Conservation (phyloP, 1,284 basidiomycete genomes). For the Sanghuangporus weigelae region DNA sequence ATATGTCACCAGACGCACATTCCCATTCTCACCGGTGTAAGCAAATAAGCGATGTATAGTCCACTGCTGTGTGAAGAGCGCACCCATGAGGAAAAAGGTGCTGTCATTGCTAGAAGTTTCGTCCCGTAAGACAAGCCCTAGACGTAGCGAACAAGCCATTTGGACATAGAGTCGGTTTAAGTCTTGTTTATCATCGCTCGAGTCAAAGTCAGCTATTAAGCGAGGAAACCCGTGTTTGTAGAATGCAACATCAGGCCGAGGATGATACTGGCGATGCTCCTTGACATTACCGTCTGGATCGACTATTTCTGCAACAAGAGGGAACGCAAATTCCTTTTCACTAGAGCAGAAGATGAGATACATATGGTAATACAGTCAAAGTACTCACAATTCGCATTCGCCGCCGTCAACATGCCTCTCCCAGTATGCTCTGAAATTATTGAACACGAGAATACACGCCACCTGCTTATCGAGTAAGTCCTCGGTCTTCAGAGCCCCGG, state of each 20-base stretch:
- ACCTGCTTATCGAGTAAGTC: no score
- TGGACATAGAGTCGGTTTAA: background rate
- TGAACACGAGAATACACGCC: no score
- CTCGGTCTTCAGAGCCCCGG: no score
- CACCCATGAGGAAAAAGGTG: background rate
- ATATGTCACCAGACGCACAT: background rate
- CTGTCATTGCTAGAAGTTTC: background rate
- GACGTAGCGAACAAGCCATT: background rate
- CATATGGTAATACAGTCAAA: background rate
- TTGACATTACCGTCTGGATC: background rate
- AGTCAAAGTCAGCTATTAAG: background rate
- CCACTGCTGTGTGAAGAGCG: background rate
- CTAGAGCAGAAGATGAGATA: background rate
- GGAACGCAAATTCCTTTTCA: background rate
- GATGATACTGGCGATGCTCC: background rate
- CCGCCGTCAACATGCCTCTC: background rate
- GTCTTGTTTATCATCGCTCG: background rate
- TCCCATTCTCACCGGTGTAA: background rate
- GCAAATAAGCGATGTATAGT: background rate
- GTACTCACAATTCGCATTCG: background rate
- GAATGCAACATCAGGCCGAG: background rate
- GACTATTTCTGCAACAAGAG: background rate
- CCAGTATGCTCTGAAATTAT: no score
- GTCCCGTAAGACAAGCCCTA: background rate
- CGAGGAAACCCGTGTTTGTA: background rate